Percentiles rank a stretch among this genome's conserved stretches.
phyloP scores from a whole-genome alignment of 805 yeast genomes.

The Vanderwaltozyma verrucispora region DNA sequence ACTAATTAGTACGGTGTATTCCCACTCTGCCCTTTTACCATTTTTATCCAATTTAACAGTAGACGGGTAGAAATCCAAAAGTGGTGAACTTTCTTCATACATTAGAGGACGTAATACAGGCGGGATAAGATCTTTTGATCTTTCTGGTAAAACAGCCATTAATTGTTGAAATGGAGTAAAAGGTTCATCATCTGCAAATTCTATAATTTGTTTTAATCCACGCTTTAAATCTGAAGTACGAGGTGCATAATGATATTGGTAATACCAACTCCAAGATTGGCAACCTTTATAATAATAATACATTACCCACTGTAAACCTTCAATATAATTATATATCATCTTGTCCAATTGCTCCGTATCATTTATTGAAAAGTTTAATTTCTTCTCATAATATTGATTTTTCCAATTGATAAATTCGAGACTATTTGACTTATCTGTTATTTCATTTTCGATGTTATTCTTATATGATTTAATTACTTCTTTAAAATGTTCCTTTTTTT shows the following conservation, averaged over 20 bases:
- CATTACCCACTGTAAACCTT: constrained; percentile 95
- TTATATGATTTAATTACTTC: not conserved
- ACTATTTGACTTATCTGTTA: not conserved
- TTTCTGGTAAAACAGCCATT: constrained; percentile 94
- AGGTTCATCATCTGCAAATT: constrained; percentile 63
- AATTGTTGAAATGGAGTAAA: constrained; percentile 89
- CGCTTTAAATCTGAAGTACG: constrained; percentile 75
- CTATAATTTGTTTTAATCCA: constrained; percentile 57
- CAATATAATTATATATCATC: constrained; percentile 70
- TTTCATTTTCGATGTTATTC: not conserved
- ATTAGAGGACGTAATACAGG: constrained; percentile 63
- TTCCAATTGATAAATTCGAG: not conserved
- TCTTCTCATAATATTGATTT: not conserved
- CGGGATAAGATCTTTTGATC: constrained; percentile 76
- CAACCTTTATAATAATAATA: constrained; percentile 83
- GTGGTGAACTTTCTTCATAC: constrained; percentile 79
- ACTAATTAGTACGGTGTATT: constrained; percentile 84
- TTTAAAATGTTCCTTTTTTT: too few relatives aligned
- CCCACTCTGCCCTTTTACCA: constrained; percentile 95
- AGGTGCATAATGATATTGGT: constrained; percentile 83
- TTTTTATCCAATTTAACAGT: constrained; percentile 82
- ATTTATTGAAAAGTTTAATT: constrained; percentile 38
- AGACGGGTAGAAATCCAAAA: constrained; percentile 79
- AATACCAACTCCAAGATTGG: constrained; percentile 95
- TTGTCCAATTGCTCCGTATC: constrained; percentile 47